Conservation (phyloP, 352 stramenopile species). For the Pythium guiyangense region DNA sequence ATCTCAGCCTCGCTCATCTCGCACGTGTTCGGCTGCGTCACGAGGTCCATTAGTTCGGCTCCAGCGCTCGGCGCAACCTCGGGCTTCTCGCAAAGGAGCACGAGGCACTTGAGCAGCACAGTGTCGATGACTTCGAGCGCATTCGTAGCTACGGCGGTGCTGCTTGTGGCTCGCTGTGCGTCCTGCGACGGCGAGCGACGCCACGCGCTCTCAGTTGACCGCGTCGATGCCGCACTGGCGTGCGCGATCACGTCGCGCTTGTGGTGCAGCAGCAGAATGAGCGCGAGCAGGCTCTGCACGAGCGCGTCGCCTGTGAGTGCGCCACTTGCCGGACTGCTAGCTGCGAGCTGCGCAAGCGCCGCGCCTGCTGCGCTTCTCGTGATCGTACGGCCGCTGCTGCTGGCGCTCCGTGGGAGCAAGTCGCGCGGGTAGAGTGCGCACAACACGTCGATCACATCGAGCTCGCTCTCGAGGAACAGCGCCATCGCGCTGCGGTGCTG, state of each 20-base stretch:
- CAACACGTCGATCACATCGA: conserved; percentile 57
- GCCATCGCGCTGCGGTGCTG: conserved; percentile 49
- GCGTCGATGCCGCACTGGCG: not conserved
- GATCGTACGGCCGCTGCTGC: conserved; percentile 19
- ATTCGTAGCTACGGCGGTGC: not conserved
- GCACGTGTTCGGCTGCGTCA: conserved; percentile 48
- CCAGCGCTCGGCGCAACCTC: conserved; percentile 30
- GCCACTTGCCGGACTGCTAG: not conserved
- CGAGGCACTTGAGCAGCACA: conserved; percentile 79
- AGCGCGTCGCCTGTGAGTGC: conserved; percentile 41
- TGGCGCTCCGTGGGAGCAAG: conserved; percentile 45
- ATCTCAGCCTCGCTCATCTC: conserved; percentile 74
- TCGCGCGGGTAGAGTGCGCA: conserved; percentile 66
- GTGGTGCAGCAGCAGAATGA: conserved; percentile 48
- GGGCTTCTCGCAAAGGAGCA: conserved; percentile 47
- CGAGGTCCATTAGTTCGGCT: conserved; percentile 47
- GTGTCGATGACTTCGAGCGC: conserved; percentile 66
- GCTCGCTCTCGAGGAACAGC: conserved; percentile 46
- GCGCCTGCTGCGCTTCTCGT: conserved; percentile 10
- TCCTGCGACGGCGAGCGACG: not conserved
- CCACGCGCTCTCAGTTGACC: not conserved
- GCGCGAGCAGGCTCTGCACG: conserved; percentile 42
- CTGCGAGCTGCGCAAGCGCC: conserved; percentile 12
- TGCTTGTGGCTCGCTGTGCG: not conserved
- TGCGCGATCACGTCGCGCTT: conserved; percentile 27